phyloP scores from a whole-genome alignment of 106 monocot genomes.

The Vanilla planifolia region DNA sequence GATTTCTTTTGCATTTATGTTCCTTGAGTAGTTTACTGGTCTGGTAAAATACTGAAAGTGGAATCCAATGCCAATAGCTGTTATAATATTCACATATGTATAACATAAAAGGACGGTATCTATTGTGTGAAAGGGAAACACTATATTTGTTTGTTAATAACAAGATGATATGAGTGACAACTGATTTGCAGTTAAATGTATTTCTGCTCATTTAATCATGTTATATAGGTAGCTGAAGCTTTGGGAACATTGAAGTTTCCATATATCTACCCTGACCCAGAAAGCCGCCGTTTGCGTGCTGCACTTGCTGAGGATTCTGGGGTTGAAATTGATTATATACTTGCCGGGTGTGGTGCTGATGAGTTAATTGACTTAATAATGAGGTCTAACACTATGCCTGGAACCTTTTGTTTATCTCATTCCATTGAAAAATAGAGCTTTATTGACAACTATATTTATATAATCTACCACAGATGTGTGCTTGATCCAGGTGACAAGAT shows the following conservation, averaged over 20 bases:
- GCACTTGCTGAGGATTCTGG: slow-evolving; percentile 94
- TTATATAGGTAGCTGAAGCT: slow-evolving; percentile 82
- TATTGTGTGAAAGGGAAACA: too few species aligned
- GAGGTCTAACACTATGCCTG: slow-evolving; percentile 45
- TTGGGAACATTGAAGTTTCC: slow-evolving; percentile 81
- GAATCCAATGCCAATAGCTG: too few species aligned
- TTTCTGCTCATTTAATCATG: too few species aligned
- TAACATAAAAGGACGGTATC: too few species aligned
- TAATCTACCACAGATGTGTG: slow-evolving; percentile 55
- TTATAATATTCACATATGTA: too few species aligned
- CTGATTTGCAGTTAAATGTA: background rate
- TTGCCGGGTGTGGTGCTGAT: slow-evolving; percentile 98
- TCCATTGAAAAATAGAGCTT: too few species aligned
- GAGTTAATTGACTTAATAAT: slow-evolving; percentile 95
- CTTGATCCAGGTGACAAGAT: slow-evolving; percentile 98
- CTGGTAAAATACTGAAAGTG: too few species aligned
- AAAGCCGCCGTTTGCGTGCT: slow-evolving; percentile 77
- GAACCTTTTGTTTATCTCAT: background rate
- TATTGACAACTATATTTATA: slow-evolving; percentile 1
- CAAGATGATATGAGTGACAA: background rate
- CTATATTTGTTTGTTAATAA: background rate
- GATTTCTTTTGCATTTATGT: too few species aligned
- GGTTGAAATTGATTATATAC: slow-evolving; percentile 80
- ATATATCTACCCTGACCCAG: slow-evolving; percentile 96
- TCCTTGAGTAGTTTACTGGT: too few species aligned